Base-by-base conservation (phyloP, 2,329 filamentous ascomycete species). In the Aspergillus pseudoviridinutans region DNA sequence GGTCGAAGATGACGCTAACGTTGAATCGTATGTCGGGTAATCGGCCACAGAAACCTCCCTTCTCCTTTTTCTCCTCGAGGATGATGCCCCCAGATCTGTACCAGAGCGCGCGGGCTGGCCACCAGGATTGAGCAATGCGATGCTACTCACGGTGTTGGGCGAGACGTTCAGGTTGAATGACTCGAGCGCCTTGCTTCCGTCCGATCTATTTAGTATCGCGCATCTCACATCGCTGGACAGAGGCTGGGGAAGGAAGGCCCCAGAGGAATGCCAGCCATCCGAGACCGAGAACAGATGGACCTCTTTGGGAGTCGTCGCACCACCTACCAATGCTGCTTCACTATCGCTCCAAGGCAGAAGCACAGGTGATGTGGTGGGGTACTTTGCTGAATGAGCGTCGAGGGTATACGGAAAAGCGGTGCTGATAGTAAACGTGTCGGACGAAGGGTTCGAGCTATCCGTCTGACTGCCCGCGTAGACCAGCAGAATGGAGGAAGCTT, bases 11-110 rank as follows among this genome's bases (percentile, higher is more conserved):
- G 92, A 89, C 0, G 89, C 92, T 46, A 87, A 74, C 0, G 87
- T 88, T 53, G 78, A 81, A 74, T 97, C 92, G 74, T 97, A 97
- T 3, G 80, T 68, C 1, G 92, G 92, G 85, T 91, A 95, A 66
- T 86, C 78, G 24, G 76, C 77, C 27, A 87, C 70, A 0, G 84
- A 86, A 29, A 90, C 73, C 17, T 80, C 77, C 61, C 83, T 74
- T 69, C 79, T 83, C 60, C 32, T 50, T 22, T 71, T 73, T 51
- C 76, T 76, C 47, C 72, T 66, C 28, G 65, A 51, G 5, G 68
- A 61, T 14, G 64, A 58, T 76, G 79, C 51, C 65, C 76, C 68
- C 79, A 83, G 47, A 73, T 81, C 60, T 68, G 80, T 70, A 38
- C 80, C 81, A 38, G 78, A 75, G n/a, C 70, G 64, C 38, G 79